Conservation (phyloP, 257 asterid species). For the Salvia rosmarinus region DNA sequence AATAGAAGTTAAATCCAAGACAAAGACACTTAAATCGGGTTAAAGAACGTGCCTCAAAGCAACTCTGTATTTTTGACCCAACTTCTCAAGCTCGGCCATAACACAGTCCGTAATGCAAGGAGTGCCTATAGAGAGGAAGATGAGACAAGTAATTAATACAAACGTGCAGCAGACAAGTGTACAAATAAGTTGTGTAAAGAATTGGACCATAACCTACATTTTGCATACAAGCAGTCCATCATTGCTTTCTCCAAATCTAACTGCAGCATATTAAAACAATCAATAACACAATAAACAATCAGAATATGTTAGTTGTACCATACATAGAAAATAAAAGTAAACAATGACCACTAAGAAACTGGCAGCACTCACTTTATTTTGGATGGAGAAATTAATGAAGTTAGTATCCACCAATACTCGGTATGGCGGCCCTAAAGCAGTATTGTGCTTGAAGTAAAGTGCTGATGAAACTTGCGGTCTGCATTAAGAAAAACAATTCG, state of each 20-base stretch:
- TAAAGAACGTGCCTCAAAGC: conserved; percentile 71
- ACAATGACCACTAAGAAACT: not conserved
- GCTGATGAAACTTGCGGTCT: conserved; percentile 94
- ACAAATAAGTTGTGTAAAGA: not conserved
- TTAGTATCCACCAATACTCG: conserved; percentile 92
- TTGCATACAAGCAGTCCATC: conserved; percentile 98
- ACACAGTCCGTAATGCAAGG: conserved; percentile 99
- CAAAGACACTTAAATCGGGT: not conserved
- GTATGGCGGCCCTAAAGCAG: conserved; percentile 95
- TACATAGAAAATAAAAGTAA: not conserved
- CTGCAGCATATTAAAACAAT: conserved; percentile 45
- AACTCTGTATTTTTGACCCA: conserved; percentile 91
- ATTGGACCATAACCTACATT: conserved; percentile 61
- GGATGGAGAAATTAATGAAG: conserved; percentile 95
- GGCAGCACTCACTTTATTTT: conserved; percentile 70
- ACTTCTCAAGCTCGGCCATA: conserved; percentile 99
- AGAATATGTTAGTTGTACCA: not conserved
- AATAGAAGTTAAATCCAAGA: not conserved
- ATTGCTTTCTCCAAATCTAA: conserved; percentile 94
- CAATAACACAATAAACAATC: not conserved
- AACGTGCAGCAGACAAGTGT: conserved; percentile 2
- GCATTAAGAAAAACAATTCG: conserved; percentile 31
- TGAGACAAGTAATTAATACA: not conserved
- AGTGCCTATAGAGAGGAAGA: conserved; percentile 59
- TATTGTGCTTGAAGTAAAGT: conserved; percentile 79